A percentile compares a stretch with the other conserved stretches of the same genome.
These are phyloP conservation scores for Magnaporthiopsis poae DNA, from an alignment of 2,329 filamentous ascomycete genomes.

Conservation along the genomic window DNA sequence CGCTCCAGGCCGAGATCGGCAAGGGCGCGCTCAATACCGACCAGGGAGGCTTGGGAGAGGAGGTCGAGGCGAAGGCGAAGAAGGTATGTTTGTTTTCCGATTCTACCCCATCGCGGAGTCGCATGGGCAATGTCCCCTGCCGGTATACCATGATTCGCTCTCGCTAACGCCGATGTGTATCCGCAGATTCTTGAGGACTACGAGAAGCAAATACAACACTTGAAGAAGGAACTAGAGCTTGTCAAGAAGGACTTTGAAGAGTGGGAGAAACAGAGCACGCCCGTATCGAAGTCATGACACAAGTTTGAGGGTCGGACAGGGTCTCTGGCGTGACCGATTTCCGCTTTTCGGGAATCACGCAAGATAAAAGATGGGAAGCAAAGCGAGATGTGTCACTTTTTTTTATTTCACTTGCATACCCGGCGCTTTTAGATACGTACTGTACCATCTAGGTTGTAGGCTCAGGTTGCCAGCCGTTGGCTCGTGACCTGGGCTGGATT, in stretches of 20 bases:
- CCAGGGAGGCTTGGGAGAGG: constrained; percentile 47
- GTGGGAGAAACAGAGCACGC: constrained; percentile 37
- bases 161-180: constrained; percentile 12
- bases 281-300: constrained; percentile 4
- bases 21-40: constrained; percentile 42
- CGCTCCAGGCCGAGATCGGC: constrained; percentile 64
- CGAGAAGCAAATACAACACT: constrained; percentile 66
- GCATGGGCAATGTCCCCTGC: neutral
- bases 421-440: neutral
- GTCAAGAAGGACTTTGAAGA: constrained; percentile 47
- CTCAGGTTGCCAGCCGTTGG: neutral
- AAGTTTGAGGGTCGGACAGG: neutral
- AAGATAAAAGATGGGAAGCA: neutral
- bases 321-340: neutral
- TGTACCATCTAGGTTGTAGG: neutral
- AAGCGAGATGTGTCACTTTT: neutral
- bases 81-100: constrained; percentile 44
- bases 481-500: neutral
- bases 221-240: constrained; percentile 62
- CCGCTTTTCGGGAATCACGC: neutral
- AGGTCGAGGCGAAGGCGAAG: constrained; percentile 61
- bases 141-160: constrained; percentile 12
- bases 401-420: neutral
- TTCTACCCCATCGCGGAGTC: neutral
- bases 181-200: constrained; percentile 67